Conservation (phyloP, 2,329 filamentous ascomycete species). For the Fusarium luffae region DNA sequence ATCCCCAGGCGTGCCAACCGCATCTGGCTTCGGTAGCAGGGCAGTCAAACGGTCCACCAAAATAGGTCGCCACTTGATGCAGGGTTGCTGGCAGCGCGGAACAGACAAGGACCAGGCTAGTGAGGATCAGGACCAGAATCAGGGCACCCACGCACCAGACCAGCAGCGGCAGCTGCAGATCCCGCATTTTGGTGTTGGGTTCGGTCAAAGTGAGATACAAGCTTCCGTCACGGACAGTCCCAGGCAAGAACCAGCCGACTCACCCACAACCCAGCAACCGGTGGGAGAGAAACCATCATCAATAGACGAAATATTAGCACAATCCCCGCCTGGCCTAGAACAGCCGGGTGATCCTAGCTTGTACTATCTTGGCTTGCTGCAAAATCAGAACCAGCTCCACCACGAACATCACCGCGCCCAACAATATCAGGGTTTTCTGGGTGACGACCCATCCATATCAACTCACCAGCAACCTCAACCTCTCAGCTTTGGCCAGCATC, state of each 20-base stretch:
- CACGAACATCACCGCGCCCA: constrained; percentile 15
- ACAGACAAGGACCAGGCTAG: constrained; percentile 30
- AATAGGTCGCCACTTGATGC: constrained; percentile 37
- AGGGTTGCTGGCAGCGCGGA: constrained; percentile 37
- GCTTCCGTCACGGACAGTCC: constrained; percentile 20
- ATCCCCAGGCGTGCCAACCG: constrained; percentile 37
- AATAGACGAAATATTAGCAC: constrained; percentile 27
- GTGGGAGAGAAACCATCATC: constrained; percentile 20
- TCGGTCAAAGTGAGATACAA: constrained; percentile 44
- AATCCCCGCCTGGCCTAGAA: constrained; percentile 29
- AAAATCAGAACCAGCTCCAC: constrained; percentile 36
- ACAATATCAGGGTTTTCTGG: constrained; percentile 29
- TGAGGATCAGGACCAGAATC: constrained; percentile 38
- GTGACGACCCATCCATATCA: constrained; percentile 23
- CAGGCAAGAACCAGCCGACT: constrained; percentile 27
- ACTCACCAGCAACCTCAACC: constrained; percentile 22
- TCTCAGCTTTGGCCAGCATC: constrained; percentile 23
- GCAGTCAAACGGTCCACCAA: constrained; percentile 44
- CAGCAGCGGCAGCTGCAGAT: constrained; percentile 42
- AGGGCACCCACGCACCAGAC: constrained; percentile 43
- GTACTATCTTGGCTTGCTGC: constrained; percentile 35
- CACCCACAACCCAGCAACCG: constrained; percentile 7
- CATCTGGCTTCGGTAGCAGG: constrained; percentile 35
- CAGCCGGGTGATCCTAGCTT: constrained; percentile 28
- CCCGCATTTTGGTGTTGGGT: constrained; percentile 42